A percentile compares a stretch with the other conserved stretches of the same genome.
Evolutionary conservation across 1,139 yeast species (phyloP).

Genomic region (Nakaseomyces uthaithaninus): DNA sequence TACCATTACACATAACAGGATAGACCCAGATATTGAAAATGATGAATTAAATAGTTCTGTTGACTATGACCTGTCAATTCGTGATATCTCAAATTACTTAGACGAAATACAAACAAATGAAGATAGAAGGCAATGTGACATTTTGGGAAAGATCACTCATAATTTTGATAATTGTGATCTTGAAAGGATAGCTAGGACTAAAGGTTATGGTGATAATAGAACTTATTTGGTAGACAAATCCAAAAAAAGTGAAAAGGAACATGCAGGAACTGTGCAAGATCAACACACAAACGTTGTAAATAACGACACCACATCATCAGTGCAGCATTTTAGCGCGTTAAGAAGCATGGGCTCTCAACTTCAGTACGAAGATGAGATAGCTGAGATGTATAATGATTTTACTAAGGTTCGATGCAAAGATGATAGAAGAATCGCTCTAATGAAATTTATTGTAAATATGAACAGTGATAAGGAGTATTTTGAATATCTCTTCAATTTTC

Average conservation of each 20-base stretch:
- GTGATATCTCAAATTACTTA: neutral
- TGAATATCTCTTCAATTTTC: neutral
- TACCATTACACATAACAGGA: neutral
- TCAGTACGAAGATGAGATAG: conserved; percentile 1
- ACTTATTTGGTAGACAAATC: neutral
- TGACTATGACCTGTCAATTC: neutral
- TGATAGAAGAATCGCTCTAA: neutral
- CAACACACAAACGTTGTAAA: neutral
- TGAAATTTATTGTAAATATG: neutral
- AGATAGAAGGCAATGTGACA: neutral
- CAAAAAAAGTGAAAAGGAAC: neutral
- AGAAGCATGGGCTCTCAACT: neutral
- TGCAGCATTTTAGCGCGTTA: neutral
- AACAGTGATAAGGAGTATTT: neutral
- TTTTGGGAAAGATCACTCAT: neutral
- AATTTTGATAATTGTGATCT: neutral
- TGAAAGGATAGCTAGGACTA: neutral
- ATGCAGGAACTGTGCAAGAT: neutral
- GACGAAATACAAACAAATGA: conserved; percentile 2
- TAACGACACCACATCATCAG: neutral
- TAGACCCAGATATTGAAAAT: neutral
- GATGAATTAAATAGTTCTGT: neutral
- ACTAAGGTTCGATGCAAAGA: neutral
- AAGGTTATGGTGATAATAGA: neutral
- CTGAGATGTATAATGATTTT: neutral